phyloP scores from a whole-genome alignment of 306 rosid genomes.

The Citrullus mucosospermus region DNA sequence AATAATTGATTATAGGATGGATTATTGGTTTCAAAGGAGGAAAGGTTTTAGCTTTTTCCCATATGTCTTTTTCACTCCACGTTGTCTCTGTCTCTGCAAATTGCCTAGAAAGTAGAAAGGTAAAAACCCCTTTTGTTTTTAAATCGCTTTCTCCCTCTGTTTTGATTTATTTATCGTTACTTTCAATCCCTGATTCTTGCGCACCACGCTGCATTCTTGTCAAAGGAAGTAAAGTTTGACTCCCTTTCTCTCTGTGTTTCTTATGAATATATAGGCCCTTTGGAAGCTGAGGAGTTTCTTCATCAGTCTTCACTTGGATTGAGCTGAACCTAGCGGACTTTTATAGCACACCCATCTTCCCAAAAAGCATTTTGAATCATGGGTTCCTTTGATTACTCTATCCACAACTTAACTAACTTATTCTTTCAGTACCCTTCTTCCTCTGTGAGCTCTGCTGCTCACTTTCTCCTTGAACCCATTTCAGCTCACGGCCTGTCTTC shows the following conservation, averaged over 20 bases:
- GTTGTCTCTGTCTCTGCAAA: not conserved
- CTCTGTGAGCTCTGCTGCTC: constrained; percentile 7
- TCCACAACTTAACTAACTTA: constrained; percentile 5
- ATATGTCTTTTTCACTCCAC: not conserved
- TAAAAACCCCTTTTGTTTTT: not conserved
- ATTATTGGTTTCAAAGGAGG: not conserved
- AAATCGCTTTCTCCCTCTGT: not conserved
- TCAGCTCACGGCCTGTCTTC: constrained; percentile 37
- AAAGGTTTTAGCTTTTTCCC: not conserved
- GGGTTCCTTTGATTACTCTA: constrained; percentile 16
- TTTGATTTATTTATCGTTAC: not conserved
- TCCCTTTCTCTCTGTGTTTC: not conserved
- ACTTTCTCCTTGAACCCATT: constrained; percentile 27
- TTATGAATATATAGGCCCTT: not conserved
- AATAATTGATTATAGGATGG: not conserved
- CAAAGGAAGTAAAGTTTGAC: not conserved
- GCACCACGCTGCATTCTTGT: not conserved
- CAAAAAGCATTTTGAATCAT: not conserved
- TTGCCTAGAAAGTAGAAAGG: not conserved
- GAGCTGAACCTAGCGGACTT: not conserved
- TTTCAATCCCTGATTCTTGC: not conserved
- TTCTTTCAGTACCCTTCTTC: constrained; percentile 8
- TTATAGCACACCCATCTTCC: constrained; percentile 1
- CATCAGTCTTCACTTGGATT: not conserved
- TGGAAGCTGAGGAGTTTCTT: not conserved